Conservation (phyloP, 768 basidiomycete genomes). For the Tricholoma bakamatsutake region DNA sequence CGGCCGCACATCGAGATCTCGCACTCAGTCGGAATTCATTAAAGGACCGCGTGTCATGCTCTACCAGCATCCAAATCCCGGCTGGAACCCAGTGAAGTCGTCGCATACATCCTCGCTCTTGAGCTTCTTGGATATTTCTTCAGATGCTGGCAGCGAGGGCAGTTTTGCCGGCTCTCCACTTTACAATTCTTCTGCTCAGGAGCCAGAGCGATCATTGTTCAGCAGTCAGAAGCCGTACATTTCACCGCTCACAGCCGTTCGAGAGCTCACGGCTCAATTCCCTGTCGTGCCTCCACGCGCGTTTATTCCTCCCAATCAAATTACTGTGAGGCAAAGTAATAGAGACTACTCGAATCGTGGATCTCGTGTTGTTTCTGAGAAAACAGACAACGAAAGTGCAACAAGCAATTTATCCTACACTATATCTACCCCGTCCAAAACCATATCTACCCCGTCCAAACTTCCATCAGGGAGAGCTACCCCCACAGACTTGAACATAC, state of each 20-base stretch:
- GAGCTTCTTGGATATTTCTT: not conserved
- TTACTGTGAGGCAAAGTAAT: not conserved
- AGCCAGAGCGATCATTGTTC: conserved; percentile 1
- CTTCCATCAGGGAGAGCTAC: not conserved
- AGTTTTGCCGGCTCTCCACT: not conserved
- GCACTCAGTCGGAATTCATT: conserved; percentile 17
- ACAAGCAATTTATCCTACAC: not conserved
- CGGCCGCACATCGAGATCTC: conserved; percentile 20
- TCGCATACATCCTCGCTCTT: not conserved
- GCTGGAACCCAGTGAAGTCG: not conserved
- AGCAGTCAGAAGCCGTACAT: conserved; percentile 33
- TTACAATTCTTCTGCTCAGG: not conserved
- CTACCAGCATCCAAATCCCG: not conserved
- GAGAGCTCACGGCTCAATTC: conserved; percentile 48
- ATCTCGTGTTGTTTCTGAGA: not conserved
- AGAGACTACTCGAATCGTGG: conserved; percentile 8
- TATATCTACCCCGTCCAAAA: not conserved
- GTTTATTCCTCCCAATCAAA: conserved; percentile 13
- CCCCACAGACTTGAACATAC: not conserved
- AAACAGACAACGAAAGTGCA: not conserved
- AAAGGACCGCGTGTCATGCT: not conserved
- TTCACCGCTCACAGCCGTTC: conserved; percentile 35
- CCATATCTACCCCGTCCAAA: not conserved
- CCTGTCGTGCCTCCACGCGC: conserved; percentile 40
- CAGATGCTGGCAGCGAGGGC: not conserved